phyloP scores from a whole-genome alignment of 2,329 filamentous ascomycete species.

The Monosporascus cannonballus region DNA sequence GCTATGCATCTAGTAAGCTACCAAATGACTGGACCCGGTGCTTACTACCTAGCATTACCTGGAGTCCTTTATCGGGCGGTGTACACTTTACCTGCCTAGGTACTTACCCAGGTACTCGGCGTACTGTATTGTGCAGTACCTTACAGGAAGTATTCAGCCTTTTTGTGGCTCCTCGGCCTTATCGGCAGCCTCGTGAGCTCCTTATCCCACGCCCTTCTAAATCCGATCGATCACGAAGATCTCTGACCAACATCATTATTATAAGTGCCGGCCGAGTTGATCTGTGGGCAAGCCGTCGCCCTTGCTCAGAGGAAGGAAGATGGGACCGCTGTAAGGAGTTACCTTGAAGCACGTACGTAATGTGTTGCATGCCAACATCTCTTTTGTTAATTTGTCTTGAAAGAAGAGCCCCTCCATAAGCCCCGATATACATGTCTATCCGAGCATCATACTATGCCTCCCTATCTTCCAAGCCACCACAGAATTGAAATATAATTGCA shows the following conservation, averaged over 20 bases:
- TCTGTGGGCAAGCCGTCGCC: constrained; percentile 23
- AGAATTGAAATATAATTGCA: too few relatives aligned
- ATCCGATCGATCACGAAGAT: too few relatives aligned
- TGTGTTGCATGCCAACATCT: too few relatives aligned
- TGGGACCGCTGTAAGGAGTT: constrained; percentile 26
- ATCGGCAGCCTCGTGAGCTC: constrained; percentile 7
- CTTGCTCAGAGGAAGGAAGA: constrained; percentile 15
- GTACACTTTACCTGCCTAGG: background rate
- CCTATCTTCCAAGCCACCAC: too few relatives aligned
- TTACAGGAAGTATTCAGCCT: constrained; percentile 4
- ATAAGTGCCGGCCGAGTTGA: constrained; percentile 1
- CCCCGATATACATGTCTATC: too few relatives aligned
- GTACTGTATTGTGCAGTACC: background rate
- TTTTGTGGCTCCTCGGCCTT: constrained; percentile 8
- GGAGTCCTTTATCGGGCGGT: too few relatives aligned
- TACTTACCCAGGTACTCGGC: too few relatives aligned
- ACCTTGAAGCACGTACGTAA: too few relatives aligned
- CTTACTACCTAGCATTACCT: too few relatives aligned
- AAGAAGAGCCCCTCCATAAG: background rate
- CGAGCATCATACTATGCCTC: too few relatives aligned
- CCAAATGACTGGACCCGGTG: too few relatives aligned
- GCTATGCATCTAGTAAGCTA: too few relatives aligned
- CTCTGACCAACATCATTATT: background rate
- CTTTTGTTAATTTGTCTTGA: background rate
- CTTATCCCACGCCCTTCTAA: background rate